A percentile compares a stretch with the other conserved stretches of the same genome.
Conservation (phyloP, 2,329 filamentous ascomycete genomes). For the Coniochaeta pulveracea region DNA sequence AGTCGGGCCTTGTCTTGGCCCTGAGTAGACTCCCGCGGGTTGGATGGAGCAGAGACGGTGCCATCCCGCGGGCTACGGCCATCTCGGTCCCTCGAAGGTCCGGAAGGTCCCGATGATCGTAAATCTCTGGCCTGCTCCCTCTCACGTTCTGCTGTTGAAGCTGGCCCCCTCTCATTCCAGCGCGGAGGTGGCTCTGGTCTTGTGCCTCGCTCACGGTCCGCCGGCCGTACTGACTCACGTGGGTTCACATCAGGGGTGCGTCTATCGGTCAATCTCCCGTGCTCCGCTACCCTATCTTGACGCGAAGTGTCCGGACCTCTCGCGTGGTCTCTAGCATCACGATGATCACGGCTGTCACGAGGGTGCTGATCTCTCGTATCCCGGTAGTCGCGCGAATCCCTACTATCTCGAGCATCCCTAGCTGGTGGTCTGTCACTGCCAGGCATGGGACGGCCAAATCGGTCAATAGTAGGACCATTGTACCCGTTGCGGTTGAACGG, state of each 20-base stretch:
- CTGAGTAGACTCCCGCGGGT: slow-evolving; percentile 32
- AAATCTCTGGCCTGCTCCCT: slow-evolving; percentile 15
- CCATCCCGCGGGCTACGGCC: slow-evolving; percentile 13
- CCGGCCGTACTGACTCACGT: slow-evolving; percentile 23
- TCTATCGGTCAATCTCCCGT: slow-evolving; percentile 21
- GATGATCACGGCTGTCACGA: slow-evolving; percentile 23
- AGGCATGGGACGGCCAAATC: no score
- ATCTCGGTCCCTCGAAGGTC: slow-evolving; percentile 11
- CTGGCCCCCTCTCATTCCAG: slow-evolving; percentile 23
- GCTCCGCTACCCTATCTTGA: slow-evolving; percentile 8
- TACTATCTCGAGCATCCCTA: slow-evolving; percentile 21
- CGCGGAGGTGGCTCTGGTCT: slow-evolving; percentile 19
- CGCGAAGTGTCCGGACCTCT: slow-evolving; percentile 27
- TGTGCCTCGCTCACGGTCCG: slow-evolving; percentile 25
- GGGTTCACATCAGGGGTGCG: slow-evolving; percentile 24
- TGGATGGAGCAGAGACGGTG: slow-evolving; percentile 10
- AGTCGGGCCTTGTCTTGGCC: slow-evolving; percentile 44
- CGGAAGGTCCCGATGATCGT: slow-evolving; percentile 23
- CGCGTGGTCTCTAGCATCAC: slow-evolving; percentile 22
- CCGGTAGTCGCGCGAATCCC: slow-evolving; percentile 17
- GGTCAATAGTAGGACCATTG: no score
- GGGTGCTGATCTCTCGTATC: slow-evolving; percentile 16
- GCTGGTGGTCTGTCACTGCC: slow-evolving; percentile 6
- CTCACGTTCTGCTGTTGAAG: slow-evolving; percentile 14
- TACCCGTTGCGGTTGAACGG: no score